Percentiles rank a stretch among this genome's conserved stretches.
Evolutionary conservation across 805 yeast species (phyloP).

Genomic region (Myxozyma melibiosi): DNA sequence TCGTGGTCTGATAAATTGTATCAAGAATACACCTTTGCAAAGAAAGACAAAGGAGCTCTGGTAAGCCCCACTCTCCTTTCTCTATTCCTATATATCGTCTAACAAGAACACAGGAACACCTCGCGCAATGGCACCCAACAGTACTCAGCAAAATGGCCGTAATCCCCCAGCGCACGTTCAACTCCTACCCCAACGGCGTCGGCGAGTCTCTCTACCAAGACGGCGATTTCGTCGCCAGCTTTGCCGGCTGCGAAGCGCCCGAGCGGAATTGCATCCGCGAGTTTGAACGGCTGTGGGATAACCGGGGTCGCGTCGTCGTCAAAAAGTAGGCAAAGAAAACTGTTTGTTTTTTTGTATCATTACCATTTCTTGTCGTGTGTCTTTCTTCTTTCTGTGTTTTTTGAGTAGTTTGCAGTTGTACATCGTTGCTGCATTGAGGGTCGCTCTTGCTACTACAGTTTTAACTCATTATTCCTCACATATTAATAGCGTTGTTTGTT

Average conservation of each 20-base stretch:
- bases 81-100: not conserved
- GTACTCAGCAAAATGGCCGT: conserved; percentile 71
- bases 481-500: no score
- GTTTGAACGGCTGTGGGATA: conserved; percentile 32
- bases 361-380: not conserved
- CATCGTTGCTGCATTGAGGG: no score
- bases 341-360: no score
- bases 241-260: conserved; percentile 34
- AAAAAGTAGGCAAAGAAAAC: conserved; percentile 2
- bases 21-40: conserved; percentile 65
- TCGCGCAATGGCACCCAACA: conserved; percentile 93
- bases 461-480: no score
- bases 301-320: conserved; percentile 28
- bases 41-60: conserved; percentile 57
- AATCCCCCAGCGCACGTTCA: conserved; percentile 64
- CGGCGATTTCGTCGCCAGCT: conserved; percentile 41
- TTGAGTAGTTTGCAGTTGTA: no score
- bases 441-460: no score
- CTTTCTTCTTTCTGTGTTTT: not conserved
- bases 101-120: conserved; percentile 48
- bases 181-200: conserved; percentile 39
- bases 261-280: conserved; percentile 32
- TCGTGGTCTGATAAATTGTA: conserved; percentile 75
- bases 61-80: conserved; percentile 41
- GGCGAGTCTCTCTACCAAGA: conserved; percentile 36